These are phyloP conservation scores for Castanea sativa DNA, from an alignment of 306 rosid species.

Conservation along the genomic window DNA sequence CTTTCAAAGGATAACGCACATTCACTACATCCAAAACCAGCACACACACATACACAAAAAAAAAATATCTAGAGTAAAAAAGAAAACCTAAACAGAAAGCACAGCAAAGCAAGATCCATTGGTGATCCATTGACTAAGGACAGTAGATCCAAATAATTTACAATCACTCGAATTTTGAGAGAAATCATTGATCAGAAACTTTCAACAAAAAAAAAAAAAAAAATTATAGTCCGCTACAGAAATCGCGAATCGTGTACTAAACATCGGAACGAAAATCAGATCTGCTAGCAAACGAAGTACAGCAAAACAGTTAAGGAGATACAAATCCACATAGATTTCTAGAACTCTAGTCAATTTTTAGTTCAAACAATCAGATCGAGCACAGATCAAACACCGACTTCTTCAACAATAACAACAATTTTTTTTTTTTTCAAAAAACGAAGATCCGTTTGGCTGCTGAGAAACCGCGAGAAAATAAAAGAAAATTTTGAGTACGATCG, in stretches of 20 bases:
- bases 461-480: not conserved
- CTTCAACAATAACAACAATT: not conserved
- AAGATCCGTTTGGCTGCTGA: not conserved
- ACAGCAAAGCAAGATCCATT: not conserved
- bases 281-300: conserved; percentile 1
- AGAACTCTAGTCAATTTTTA: not conserved
- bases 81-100: not conserved
- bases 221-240: not conserved
- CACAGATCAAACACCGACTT: not conserved
- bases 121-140: not conserved
- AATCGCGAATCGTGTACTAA: not conserved
- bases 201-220: not conserved
- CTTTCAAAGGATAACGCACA: not conserved
- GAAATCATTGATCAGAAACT: not conserved
- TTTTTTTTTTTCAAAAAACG: not conserved
- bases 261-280: conserved; percentile 1
- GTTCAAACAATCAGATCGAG: not conserved
- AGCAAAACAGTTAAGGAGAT: not conserved
- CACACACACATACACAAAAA: no score
- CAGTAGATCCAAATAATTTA: not conserved
- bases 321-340: not conserved
- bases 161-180: not conserved
- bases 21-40: no score
- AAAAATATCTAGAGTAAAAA: not conserved
- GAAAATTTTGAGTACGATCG: not conserved